Evolutionary conservation across 2,329 filamentous ascomycete genomes (phyloP).

Genomic region (Pyrenochaeta sp.): DNA sequence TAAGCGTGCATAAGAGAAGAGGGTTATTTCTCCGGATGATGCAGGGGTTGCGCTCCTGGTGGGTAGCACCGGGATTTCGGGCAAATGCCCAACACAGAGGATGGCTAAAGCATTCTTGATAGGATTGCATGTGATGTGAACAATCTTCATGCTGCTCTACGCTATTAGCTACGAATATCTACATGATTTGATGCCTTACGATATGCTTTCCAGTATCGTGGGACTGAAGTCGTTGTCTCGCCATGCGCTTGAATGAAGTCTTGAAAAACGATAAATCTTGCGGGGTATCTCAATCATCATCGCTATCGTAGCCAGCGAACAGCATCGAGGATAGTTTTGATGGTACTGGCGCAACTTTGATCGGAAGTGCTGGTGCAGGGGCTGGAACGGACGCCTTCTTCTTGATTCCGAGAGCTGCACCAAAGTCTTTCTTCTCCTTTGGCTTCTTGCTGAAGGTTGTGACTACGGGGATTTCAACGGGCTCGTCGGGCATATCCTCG

Average conservation of each 20-base stretch:
- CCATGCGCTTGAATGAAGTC: not conserved
- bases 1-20: conserved; percentile 9
- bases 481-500: conserved; percentile 51
- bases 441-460: conserved; percentile 75
- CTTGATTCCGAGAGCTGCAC: conserved; percentile 82
- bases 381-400: conserved; percentile 33
- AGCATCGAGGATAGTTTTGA: conserved; percentile 33
- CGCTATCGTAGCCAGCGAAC: conserved; percentile 40
- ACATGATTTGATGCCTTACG: no score
- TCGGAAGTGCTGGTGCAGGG: conserved; percentile 8
- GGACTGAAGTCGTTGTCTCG: no score
- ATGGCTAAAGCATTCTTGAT: no score
- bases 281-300: conserved; percentile 38
- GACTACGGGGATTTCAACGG: conserved; percentile 45
- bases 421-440: conserved; percentile 87
- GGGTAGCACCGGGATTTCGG: conserved; percentile 12
- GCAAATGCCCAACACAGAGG: not conserved
- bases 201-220: no score
- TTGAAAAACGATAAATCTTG: conserved; percentile 1
- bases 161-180: no score
- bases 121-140: no score
- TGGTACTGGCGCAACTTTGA: conserved; percentile 19
- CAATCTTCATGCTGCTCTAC: no score
- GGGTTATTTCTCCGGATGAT: conserved; percentile 10
- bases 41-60: conserved; percentile 4